phyloP scores from a whole-genome alignment of 2,329 filamentous ascomycete species.

The Aspergillus tubingensis region DNA sequence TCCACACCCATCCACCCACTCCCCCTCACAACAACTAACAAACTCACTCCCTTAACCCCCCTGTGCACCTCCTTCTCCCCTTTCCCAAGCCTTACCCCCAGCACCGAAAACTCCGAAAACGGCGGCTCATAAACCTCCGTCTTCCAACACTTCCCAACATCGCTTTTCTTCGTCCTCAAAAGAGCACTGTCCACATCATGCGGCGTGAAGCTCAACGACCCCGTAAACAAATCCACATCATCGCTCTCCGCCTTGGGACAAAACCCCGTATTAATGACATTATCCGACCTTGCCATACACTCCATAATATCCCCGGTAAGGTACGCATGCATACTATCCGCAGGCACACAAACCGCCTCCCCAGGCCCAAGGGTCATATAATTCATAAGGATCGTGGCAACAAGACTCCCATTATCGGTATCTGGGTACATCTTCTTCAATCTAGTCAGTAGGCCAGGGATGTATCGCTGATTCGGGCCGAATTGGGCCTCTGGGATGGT shows the following conservation, averaged over 20 bases:
- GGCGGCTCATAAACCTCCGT: constrained; percentile 67
- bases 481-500: constrained; percentile 53
- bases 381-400: constrained; percentile 74
- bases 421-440: constrained; percentile 65
- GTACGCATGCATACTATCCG: constrained; percentile 74
- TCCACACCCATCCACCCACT: constrained; percentile 58
- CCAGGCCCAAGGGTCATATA: constrained; percentile 66
- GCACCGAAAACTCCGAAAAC: constrained; percentile 71
- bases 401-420: constrained; percentile 66
- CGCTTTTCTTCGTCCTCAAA: constrained; percentile 53
- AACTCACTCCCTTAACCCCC: constrained; percentile 60
- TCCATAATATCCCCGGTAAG: constrained; percentile 73
- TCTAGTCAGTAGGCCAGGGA: constrained; percentile 65
- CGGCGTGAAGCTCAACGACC: constrained; percentile 64
- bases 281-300: constrained; percentile 75
- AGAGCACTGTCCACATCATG: constrained; percentile 60
- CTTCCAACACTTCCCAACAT: constrained; percentile 59
- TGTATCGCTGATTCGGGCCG: constrained; percentile 55
- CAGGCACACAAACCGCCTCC: constrained; percentile 69
- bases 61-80: constrained; percentile 62
- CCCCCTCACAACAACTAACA: constrained; percentile 65
- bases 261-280: constrained; percentile 74
- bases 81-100: constrained; percentile 58
- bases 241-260: constrained; percentile 67
- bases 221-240: constrained; percentile 64